Evolutionary conservation across 1,284 basidiomycete genomes (phyloP).

Genomic region (Microbotryum violaceum): DNA sequence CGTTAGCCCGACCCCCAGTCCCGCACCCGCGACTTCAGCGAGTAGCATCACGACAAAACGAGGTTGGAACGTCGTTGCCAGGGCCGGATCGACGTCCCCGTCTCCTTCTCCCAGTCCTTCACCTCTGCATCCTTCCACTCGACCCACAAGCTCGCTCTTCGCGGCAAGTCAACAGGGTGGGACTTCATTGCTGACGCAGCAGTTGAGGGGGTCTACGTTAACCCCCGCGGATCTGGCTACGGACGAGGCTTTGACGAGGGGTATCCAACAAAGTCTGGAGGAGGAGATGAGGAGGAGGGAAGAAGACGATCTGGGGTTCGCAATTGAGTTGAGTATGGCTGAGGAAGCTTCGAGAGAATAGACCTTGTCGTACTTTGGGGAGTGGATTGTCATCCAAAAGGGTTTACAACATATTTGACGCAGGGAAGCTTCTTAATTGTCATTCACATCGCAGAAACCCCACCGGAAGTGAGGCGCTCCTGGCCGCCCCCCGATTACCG

Average conservation of each 20-base stretch:
- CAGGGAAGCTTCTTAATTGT: no score
- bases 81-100: slow-evolving; percentile 22
- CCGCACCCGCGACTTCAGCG: neutral
- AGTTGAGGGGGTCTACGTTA: slow-evolving; percentile 1
- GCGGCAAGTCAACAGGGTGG: neutral
- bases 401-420: no score
- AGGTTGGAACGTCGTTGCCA: slow-evolving; percentile 5
- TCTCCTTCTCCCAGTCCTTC: neutral
- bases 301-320: slow-evolving; percentile 32
- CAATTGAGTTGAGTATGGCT: slow-evolving; percentile 32
- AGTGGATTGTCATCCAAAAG: no score
- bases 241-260: neutral
- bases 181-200: slow-evolving; percentile 11
- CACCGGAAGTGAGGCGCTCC: no score
- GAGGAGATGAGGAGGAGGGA: slow-evolving; percentile 13
- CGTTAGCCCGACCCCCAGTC: neutral
- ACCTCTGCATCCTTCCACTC: neutral
- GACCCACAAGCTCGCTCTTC: neutral
- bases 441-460: no score
- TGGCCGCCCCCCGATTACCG: no score
- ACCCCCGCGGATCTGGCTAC: neutral
- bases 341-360: slow-evolving; percentile 24
- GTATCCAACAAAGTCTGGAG: neutral
- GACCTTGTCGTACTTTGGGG: neutral
- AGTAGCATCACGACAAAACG: neutral